phyloP scores from a whole-genome alignment of 2,329 filamentous ascomycete genomes.

The Phaeoacremonium minimum region DNA sequence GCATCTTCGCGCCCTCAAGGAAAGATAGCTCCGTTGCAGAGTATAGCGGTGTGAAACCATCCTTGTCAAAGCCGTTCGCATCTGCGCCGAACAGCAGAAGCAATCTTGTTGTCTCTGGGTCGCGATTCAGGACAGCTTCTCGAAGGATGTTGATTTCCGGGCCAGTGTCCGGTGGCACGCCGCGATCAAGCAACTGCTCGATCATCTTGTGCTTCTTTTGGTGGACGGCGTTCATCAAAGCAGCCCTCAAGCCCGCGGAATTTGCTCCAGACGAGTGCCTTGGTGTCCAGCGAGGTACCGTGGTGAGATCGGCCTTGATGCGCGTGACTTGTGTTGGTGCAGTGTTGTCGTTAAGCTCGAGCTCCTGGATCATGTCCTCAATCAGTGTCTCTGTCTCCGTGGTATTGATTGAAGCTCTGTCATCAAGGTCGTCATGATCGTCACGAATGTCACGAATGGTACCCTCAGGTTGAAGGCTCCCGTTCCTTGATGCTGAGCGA shows the following conservation, averaged over 20 bases:
- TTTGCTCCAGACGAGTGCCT: slow-evolving; percentile 37
- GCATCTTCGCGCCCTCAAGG: slow-evolving; percentile 50
- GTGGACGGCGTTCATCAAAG: slow-evolving; percentile 51
- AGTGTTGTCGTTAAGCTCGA: slow-evolving; percentile 30
- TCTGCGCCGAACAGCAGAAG: slow-evolving; percentile 54
- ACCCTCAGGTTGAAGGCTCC: slow-evolving; percentile 4
- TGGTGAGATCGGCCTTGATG: slow-evolving; percentile 42
- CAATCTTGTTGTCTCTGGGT: slow-evolving; percentile 49
- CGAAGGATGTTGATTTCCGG: slow-evolving; percentile 43
- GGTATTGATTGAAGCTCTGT: slow-evolving; percentile 18
- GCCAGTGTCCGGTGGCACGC: slow-evolving; percentile 46
- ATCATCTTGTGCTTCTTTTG: slow-evolving; percentile 51
- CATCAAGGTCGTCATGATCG: slow-evolving; percentile 16
- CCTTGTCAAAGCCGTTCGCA: slow-evolving; percentile 44
- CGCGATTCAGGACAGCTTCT: slow-evolving; percentile 46
- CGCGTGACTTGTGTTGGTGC: slow-evolving; percentile 37
- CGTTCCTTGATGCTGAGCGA: slow-evolving; percentile 4
- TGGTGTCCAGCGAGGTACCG: slow-evolving; percentile 48
- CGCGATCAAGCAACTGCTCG: slow-evolving; percentile 54
- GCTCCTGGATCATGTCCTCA: slow-evolving; percentile 24
- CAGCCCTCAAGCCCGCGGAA: slow-evolving; percentile 36
- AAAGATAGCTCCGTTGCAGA: slow-evolving; percentile 48
- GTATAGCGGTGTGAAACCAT: slow-evolving; percentile 46
- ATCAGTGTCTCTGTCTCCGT: slow-evolving; percentile 28
- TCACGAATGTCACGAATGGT: no score